Evolutionary conservation across 164 flowering plant species (phyloP).

Genomic region (Malania oleifera): DNA sequence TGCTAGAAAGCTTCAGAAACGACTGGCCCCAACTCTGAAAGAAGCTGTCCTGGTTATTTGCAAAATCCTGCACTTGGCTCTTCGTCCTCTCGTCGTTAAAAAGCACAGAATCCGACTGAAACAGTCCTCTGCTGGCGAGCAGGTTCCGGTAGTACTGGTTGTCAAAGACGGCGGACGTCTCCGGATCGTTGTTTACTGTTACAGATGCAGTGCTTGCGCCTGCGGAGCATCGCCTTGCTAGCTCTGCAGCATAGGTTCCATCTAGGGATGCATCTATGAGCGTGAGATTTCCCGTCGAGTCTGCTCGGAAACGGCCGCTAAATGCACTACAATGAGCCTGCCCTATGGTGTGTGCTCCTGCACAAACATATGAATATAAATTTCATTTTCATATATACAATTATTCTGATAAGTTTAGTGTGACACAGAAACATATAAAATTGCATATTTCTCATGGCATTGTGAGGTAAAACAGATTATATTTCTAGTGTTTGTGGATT

Average conservation of each 20-base stretch:
- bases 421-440: too few relatives aligned
- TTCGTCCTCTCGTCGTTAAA: slow-evolving; percentile 43
- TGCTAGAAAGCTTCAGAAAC: slow-evolving; percentile 51
- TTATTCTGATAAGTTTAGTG: too few relatives aligned
- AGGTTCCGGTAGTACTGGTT: slow-evolving; percentile 62
- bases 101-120: slow-evolving; percentile 67
- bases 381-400: too few relatives aligned
- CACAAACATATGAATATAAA: slow-evolving; percentile 8
- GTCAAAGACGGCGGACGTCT: slow-evolving; percentile 50
- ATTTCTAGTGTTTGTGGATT: too few relatives aligned
- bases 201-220: slow-evolving; percentile 30
- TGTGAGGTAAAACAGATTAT: too few relatives aligned
- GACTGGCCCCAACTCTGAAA: slow-evolving; percentile 57
- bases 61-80: slow-evolving; percentile 37
- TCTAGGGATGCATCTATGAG: slow-evolving; percentile 53
- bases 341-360: slow-evolving; percentile 88
- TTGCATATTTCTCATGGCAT: too few relatives aligned
- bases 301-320: slow-evolving; percentile 50
- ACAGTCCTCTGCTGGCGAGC: slow-evolving; percentile 49
- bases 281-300: slow-evolving; percentile 45
- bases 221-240: slow-evolving; percentile 45
- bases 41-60: slow-evolving; percentile 42
- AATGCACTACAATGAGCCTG: slow-evolving; percentile 66
- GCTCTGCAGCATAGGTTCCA: slow-evolving; percentile 39
- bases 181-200: slow-evolving; percentile 56